These are phyloP conservation scores for Chaetomiaceae sp. DNA, from an alignment of 2,329 filamentous ascomycete genomes.

Conservation along the genomic window DNA sequence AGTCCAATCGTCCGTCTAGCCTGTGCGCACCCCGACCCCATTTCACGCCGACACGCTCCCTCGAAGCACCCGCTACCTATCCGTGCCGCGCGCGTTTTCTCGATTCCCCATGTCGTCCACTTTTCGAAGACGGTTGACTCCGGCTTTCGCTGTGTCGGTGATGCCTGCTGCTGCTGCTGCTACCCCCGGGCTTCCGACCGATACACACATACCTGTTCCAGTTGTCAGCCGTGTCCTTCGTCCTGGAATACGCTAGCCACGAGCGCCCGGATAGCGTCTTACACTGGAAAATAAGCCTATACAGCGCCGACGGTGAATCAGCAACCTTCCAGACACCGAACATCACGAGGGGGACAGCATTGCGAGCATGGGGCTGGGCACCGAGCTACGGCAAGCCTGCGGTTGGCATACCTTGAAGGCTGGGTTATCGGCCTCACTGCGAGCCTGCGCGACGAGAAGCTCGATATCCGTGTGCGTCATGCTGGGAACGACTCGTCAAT, in stretches of 20 bases:
- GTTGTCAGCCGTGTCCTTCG: slow-evolving; percentile 4
- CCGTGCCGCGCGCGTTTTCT: slow-evolving; percentile 27
- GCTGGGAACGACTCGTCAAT: slow-evolving; percentile 32
- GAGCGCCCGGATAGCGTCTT: slow-evolving; percentile 32
- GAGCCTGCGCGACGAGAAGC: slow-evolving; percentile 52
- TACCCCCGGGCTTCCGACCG: slow-evolving; percentile 49
- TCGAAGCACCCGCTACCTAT: neutral
- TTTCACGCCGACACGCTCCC: neutral
- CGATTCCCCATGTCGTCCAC: slow-evolving; percentile 24
- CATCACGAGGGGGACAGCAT: neutral
- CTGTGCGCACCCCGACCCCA: neutral
- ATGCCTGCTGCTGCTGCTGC: slow-evolving; percentile 27
- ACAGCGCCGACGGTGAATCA: neutral
- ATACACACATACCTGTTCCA: slow-evolving; percentile 57
- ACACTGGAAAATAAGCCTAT: slow-evolving; percentile 60
- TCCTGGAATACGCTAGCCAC: neutral
- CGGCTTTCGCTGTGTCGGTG: slow-evolving; percentile 18
- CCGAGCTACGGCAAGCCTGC: neutral
- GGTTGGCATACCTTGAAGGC: slow-evolving; percentile 48
- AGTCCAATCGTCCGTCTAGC: neutral
- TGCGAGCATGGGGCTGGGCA: neutral
- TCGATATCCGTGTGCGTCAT: slow-evolving; percentile 57
- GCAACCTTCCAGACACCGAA: neutral
- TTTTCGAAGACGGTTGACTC: slow-evolving; percentile 22
- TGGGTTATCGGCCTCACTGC: slow-evolving; percentile 48